Evolutionary conservation across 1,284 basidiomycete genomes (phyloP), one percentile per base, ranked within the genome.

Genomic region (Papiliotrema flavescens): DNA sequence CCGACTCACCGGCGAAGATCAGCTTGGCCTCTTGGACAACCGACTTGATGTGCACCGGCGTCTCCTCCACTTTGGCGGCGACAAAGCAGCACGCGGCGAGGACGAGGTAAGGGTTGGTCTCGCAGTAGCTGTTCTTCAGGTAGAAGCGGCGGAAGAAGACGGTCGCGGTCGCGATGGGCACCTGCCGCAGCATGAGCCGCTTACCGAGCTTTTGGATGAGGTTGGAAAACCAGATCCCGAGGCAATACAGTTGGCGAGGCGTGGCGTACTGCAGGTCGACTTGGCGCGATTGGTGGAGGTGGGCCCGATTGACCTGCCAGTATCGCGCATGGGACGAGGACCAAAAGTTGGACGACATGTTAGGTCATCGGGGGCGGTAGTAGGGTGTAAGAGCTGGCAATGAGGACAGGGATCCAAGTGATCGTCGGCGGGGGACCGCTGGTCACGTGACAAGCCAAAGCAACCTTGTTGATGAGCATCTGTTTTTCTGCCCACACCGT

Each of bases 81-180:
- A 98, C 87, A 74, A 97, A 98, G 59, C 89, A 87, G 76, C 94
- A 98, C 0, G 93, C 90, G 0, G 92, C 86, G 35, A 92, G 85
- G 40, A 98, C 92, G 48, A 95, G 80, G 67, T 91, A 94, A 0
- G 90, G 91, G 64, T 97, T 93, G 0, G 93, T 94, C 69, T 96
- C 91, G 76, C 88, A 91, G 70, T 92, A 95, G 2, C 85, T 82
- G 71, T 93, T 96, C 79, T 93, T 92, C 62, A 94, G 79, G 74
- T 98, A 98, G 78, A 98, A 98, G 22, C 95, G 81, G 35, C 88
- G 85, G 74, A 98, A 95, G 78, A 93, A 98, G 37, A 97, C 85
- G 40, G 86, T 90, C 1, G 95, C 90, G 0, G 94, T 97, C 1
- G 94, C 91, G 51, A 92, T 88, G 1, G 91, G 90, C 26, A 91